A percentile compares a stretch with the other conserved stretches of the same genome.
Evolutionary conservation across 2,329 filamentous ascomycete species (phyloP).

Genomic region (Sporothrix humicola): DNA sequence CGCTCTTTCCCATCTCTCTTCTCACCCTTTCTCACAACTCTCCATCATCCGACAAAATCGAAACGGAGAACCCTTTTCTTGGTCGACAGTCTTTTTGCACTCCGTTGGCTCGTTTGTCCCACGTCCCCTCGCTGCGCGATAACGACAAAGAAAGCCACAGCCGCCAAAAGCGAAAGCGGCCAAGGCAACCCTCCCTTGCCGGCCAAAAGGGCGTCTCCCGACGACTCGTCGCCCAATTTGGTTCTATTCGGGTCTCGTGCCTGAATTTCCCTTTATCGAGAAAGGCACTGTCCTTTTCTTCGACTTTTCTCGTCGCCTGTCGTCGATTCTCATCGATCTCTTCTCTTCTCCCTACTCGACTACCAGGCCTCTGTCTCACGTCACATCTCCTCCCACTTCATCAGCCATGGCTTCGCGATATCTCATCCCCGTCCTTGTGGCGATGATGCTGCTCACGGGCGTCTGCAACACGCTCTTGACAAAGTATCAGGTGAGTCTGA

Average conservation of each 20-base stretch:
- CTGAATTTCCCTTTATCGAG: not conserved
- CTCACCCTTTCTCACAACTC: not conserved
- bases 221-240: slow-evolving; percentile 20
- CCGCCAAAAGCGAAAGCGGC: slow-evolving; percentile 24
- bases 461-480: slow-evolving; percentile 97
- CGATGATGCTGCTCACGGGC: slow-evolving; percentile 95
- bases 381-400: not conserved
- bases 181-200: slow-evolving; percentile 20
- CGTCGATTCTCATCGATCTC: not conserved
- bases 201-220: slow-evolving; percentile 8
- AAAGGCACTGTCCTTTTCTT: not conserved
- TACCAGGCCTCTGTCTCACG: not conserved
- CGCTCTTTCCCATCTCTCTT: not conserved
- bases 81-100: not conserved
- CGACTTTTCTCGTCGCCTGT: not conserved
- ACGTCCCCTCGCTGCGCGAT: not conserved
- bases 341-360: not conserved
- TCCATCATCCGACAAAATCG: not conserved
- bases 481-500: slow-evolving; percentile 79
- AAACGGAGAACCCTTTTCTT: not conserved
- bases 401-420: slow-evolving; percentile 70
- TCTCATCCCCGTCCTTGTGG: slow-evolving; percentile 82
- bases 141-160: slow-evolving; percentile 15
- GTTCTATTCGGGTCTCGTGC: slow-evolving; percentile 21
- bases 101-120: not conserved